Conservation (phyloP, 306 rosid species). For the Sindora glabra region DNA sequence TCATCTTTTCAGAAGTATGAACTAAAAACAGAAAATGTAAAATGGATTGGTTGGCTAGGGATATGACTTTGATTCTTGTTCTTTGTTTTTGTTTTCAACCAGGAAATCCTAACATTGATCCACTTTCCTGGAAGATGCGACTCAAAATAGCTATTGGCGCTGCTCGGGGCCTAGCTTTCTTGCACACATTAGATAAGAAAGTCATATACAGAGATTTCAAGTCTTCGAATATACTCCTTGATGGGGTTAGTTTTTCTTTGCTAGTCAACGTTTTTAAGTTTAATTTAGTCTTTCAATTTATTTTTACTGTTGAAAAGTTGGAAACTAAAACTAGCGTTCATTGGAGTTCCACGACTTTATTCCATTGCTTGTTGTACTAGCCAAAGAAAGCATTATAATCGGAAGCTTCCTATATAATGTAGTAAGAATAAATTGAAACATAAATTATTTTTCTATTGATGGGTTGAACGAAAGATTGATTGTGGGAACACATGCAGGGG, state of each 20-base stretch:
- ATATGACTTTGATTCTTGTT: constrained; percentile 1
- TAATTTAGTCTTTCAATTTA: neutral
- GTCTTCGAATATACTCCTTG: constrained; percentile 85
- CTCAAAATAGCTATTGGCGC: constrained; percentile 76
- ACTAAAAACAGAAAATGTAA: constrained; percentile 5
- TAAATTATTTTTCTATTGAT: too few relatives aligned
- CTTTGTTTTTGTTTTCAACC: constrained; percentile 13
- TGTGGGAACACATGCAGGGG: too few relatives aligned
- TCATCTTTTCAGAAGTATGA: constrained; percentile 82
- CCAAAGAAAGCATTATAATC: too few relatives aligned
- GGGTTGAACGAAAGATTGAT: too few relatives aligned
- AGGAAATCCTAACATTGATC: constrained; percentile 46
- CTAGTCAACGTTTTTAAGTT: neutral
- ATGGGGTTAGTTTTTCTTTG: constrained; percentile 47
- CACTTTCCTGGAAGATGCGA: constrained; percentile 66
- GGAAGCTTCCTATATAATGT: too few relatives aligned
- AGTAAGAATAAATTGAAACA: too few relatives aligned
- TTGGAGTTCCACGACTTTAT: too few relatives aligned
- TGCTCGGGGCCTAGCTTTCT: constrained; percentile 77
- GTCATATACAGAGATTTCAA: constrained; percentile 90
- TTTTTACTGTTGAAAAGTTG: neutral
- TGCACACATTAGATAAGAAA: constrained; percentile 63
- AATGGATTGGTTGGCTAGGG: neutral
- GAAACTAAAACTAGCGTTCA: neutral
- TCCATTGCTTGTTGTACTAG: neutral